A percentile compares a stretch with the other conserved stretches of the same genome.
phyloP scores from a whole-genome alignment of 2,329 filamentous ascomycete genomes.

The Aspergillus aculeatinus region DNA sequence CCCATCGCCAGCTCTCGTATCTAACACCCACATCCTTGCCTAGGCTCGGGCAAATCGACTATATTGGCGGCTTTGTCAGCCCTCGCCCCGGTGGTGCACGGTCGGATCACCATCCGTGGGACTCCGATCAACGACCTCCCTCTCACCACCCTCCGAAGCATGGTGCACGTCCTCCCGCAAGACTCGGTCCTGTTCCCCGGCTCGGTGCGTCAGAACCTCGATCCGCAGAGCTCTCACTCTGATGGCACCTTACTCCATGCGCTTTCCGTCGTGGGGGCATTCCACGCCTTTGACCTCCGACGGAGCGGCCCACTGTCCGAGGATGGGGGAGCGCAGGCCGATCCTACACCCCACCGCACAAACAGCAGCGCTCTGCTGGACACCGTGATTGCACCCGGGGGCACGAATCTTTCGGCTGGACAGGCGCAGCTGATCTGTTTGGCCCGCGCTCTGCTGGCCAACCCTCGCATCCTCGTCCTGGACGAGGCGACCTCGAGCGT shows the following conservation, averaged over 20 bases:
- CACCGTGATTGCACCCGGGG: too few relatives aligned
- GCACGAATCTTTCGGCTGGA: background rate
- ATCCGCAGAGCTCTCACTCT: background rate
- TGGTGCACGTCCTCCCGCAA: background rate
- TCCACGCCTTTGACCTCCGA: background rate
- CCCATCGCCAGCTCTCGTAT: background rate
- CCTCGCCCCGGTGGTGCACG: background rate
- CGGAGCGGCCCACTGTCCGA: background rate
- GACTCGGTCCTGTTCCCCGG: background rate
- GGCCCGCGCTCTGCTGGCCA: background rate
- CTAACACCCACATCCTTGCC: background rate
- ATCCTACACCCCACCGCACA: background rate
- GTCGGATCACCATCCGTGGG: background rate
- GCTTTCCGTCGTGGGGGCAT: background rate
- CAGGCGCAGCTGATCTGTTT: background rate
- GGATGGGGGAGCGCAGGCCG: too few relatives aligned
- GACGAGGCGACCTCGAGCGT: background rate
- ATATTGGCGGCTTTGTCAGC: background rate
- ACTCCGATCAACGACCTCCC: background rate
- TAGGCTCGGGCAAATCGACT: background rate
- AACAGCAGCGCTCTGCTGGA: background rate
- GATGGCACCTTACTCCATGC: background rate
- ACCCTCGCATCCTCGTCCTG: background rate
- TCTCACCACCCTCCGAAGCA: background rate
- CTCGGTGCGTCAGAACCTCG: background rate